phyloP scores from a whole-genome alignment of 148 eudicot species.

The Vaccinium corymbosum region DNA sequence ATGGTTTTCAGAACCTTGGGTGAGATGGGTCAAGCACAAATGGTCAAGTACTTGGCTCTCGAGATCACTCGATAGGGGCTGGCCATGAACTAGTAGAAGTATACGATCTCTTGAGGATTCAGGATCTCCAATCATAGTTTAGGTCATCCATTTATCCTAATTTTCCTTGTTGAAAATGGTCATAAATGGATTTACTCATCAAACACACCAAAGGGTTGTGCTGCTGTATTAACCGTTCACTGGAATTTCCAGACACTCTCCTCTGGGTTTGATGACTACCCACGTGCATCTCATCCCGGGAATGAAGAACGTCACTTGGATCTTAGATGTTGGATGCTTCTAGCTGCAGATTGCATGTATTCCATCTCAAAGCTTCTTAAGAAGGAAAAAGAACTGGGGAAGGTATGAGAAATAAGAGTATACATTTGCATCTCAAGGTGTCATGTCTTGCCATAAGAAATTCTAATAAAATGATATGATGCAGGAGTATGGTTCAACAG shows the following conservation, averaged over 20 bases:
- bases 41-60: neutral
- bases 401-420: conserved; percentile 42
- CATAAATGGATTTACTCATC: neutral
- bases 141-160: neutral
- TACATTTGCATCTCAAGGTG: neutral
- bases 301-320: conserved; percentile 97
- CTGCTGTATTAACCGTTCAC: conserved; percentile 1
- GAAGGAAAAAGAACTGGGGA: conserved; percentile 38
- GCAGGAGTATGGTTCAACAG: conserved; percentile 69
- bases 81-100: neutral
- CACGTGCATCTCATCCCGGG: conserved; percentile 96
- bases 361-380: conserved; percentile 59
- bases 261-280: conserved; percentile 98
- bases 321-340: conserved; percentile 99
- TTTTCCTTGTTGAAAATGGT: neutral
- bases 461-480: conserved; percentile 23
- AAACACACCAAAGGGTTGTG: neutral
- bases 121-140: conserved; percentile 7
- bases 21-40: neutral
- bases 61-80: neutral
- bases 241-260: conserved; percentile 58
- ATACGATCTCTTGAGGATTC: neutral
- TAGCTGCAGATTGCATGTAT: conserved; percentile 86
- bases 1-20: neutral
- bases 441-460: conserved; percentile 16